These are phyloP conservation scores for Trichoderma citrinoviride DNA, from an alignment of 2,329 filamentous ascomycete species.

Conservation along the genomic window DNA sequence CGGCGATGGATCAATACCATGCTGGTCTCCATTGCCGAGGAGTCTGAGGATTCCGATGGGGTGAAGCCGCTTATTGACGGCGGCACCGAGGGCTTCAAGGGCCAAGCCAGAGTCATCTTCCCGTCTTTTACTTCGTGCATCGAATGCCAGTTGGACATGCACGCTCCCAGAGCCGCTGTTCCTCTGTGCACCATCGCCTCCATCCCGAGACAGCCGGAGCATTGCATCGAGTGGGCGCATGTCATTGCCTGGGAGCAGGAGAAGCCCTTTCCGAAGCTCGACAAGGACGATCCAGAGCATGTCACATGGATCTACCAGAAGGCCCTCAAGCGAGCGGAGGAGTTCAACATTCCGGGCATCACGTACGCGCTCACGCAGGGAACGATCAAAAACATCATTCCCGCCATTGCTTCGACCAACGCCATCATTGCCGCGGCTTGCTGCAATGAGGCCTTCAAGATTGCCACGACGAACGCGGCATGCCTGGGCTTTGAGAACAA, in stretches of 20 bases:
- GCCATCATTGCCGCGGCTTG: constrained; percentile 93
- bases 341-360: constrained; percentile 89
- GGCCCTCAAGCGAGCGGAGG: constrained; percentile 73
- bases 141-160: constrained; percentile 98
- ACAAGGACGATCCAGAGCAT: constrained; percentile 95
- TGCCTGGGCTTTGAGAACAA: constrained; percentile 76
- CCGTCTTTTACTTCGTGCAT: constrained; percentile 94
- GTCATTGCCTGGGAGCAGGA: constrained; percentile 95
- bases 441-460: constrained; percentile 96
- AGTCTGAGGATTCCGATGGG: constrained; percentile 69
- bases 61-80: constrained; percentile 95
- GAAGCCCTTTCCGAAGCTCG: constrained; percentile 77
- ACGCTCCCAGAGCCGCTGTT: constrained; percentile 93
- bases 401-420: constrained; percentile 95
- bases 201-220: constrained; percentile 93
- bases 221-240: constrained; percentile 98
- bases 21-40: constrained; percentile 84
- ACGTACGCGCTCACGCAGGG: constrained; percentile 96
- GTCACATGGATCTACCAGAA: constrained; percentile 95
- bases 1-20: constrained; percentile 98
- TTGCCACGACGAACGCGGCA: constrained; percentile 78
- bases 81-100: constrained; percentile 97
- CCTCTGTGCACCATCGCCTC: constrained; percentile 95
- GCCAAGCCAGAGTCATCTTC: constrained; percentile 87
- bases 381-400: constrained; percentile 99